phyloP scores from a whole-genome alignment of 2,329 filamentous ascomycete species.

The Corniculantispora saksenae region DNA sequence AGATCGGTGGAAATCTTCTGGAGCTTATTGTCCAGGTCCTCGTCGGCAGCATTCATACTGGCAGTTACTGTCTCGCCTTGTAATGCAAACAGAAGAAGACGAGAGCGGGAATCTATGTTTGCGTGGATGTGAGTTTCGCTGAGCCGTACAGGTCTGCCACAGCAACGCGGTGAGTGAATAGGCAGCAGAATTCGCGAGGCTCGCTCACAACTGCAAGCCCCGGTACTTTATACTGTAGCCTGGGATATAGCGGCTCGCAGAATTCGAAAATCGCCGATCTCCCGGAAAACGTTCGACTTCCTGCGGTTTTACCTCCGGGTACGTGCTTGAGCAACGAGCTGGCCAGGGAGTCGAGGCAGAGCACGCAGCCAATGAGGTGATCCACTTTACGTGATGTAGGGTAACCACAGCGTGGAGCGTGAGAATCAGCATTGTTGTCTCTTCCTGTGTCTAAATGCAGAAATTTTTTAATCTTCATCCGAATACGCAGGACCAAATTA shows the following conservation, averaged over 20 bases:
- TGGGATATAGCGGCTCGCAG: not conserved
- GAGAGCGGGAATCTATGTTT: not conserved
- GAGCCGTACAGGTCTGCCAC: not conserved
- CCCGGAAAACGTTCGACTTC: not conserved
- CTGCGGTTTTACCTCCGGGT: not conserved
- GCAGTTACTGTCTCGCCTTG: not conserved
- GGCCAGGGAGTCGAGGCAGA: not conserved
- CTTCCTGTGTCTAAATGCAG: not conserved
- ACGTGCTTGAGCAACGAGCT: not conserved
- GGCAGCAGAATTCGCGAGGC: conserved; percentile 5
- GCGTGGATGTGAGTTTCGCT: too few species aligned
- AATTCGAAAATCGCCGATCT: not conserved
- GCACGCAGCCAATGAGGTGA: not conserved
- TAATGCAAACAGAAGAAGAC: not conserved
- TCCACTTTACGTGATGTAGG: conserved; percentile 8
- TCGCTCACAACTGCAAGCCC: too few species aligned
- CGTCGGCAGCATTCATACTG: conserved; percentile 61
- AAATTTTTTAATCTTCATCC: too few species aligned
- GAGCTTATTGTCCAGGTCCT: conserved; percentile 62
- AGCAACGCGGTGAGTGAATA: conserved; percentile 13
- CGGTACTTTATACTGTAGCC: not conserved
- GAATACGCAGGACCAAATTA: too few species aligned
- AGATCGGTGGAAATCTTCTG: conserved; percentile 62
- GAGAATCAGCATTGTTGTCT: not conserved
- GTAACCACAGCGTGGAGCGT: not conserved